Conservation (phyloP, 176 grass and related monocot genomes). For the Elymus sibiricus region DNA sequence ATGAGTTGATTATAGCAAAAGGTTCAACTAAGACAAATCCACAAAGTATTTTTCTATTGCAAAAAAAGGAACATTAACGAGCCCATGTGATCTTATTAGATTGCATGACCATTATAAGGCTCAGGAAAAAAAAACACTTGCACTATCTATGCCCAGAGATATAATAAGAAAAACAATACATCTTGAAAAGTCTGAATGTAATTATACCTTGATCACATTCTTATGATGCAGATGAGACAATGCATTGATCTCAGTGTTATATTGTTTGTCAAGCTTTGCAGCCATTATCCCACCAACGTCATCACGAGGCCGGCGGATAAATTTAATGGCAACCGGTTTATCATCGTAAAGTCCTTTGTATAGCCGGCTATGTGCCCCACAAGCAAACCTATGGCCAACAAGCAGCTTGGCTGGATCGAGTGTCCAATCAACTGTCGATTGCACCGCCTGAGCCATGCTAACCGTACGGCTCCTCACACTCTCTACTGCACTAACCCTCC, state of each 20-base stretch:
- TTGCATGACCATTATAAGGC: not conserved
- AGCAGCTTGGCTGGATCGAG: conserved; percentile 54
- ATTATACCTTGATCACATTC: conserved; percentile 77
- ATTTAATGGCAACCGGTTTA: conserved; percentile 67
- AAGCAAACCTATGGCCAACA: conserved; percentile 56
- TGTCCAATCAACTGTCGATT: conserved; percentile 50
- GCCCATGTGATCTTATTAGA: not conserved
- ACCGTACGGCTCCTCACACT: conserved; percentile 1
- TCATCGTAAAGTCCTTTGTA: conserved; percentile 68
- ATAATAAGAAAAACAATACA: not conserved
- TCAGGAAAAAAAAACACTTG: not conserved
- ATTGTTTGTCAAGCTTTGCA: conserved; percentile 58
- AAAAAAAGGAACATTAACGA: not conserved
- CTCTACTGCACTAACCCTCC: conserved; percentile 49
- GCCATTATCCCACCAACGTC: conserved; percentile 55
- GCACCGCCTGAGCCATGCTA: conserved; percentile 37
- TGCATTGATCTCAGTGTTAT: conserved; percentile 65
- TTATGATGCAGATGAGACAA: conserved; percentile 63
- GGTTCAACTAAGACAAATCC: not conserved
- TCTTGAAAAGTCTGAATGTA: not conserved
- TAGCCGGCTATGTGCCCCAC: conserved; percentile 54
- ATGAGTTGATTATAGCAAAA: conserved; percentile 1
- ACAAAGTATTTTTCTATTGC: not conserved
- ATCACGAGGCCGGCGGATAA: conserved; percentile 55
- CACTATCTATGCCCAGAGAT: not conserved